A percentile compares a stretch with the other conserved stretches of the same genome.
Evolutionary conservation across 345 rosid species (phyloP).

Genomic region (Eucalyptus curtisii): DNA sequence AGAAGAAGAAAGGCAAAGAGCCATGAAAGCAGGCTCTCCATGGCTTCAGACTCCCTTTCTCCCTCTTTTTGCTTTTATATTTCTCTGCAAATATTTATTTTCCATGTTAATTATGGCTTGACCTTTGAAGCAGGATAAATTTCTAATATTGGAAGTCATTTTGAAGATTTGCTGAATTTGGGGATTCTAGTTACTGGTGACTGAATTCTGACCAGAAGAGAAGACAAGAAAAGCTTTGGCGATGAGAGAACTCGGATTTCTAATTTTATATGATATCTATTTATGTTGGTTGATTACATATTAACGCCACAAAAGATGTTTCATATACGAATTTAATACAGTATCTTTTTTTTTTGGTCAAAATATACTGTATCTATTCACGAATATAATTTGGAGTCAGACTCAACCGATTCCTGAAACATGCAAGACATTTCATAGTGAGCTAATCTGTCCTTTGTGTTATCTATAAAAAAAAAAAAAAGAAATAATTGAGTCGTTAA

Average conservation of each 20-base stretch:
- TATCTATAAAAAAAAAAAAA: too few species aligned
- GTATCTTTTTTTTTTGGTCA: background rate
- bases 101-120: background rate
- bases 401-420: background rate
- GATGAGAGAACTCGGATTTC: background rate
- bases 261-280: background rate
- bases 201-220: background rate
- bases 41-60: background rate
- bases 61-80: background rate
- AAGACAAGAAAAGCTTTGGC: background rate
- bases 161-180: background rate
- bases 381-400: background rate
- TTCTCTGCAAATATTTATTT: background rate
- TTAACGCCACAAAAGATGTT: background rate
- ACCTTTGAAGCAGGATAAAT: background rate
- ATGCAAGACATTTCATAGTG: background rate
- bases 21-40: constrained; percentile 13
- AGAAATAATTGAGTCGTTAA: too few species aligned
- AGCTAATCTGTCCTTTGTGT: background rate
- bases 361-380: background rate
- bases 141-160: background rate
- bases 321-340: background rate
- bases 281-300: background rate
- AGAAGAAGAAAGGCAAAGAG: constrained; percentile 11
- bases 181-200: background rate